phyloP scores from a whole-genome alignment of 805 yeast genomes.

The Candida namnaoensis region DNA sequence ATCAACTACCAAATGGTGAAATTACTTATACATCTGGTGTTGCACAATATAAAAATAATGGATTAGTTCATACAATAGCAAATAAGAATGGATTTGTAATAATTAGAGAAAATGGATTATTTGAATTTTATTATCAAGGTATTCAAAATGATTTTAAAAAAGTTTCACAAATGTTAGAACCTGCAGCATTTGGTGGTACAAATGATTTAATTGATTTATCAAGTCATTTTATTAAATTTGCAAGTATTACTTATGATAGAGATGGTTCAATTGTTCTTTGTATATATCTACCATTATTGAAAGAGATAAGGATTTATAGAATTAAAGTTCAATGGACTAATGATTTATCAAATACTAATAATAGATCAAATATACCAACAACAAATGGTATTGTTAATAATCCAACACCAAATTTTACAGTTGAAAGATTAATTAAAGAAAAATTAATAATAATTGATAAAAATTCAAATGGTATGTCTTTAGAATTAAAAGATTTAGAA shows the following conservation, averaged over 20 bases:
- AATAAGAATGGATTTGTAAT: slow-evolving; percentile 67
- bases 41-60: slow-evolving; percentile 48
- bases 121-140: slow-evolving; percentile 49
- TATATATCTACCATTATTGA: slow-evolving; percentile 27
- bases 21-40: slow-evolving; percentile 45
- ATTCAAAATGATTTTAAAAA: slow-evolving; percentile 53
- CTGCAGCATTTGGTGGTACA: not conserved
- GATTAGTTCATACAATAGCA: slow-evolving; percentile 59
- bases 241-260: slow-evolving; percentile 44
- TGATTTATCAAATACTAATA: slow-evolving; percentile 24
- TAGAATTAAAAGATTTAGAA: slow-evolving; percentile 26
- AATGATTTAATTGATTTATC: slow-evolving; percentile 11
- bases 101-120: slow-evolving; percentile 52
- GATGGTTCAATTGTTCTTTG: slow-evolving; percentile 37
- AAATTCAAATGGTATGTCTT: slow-evolving; percentile 16
- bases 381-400: slow-evolving; percentile 1
- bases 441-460: slow-evolving; percentile 14
- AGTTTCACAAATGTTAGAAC: slow-evolving; percentile 21
- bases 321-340: slow-evolving; percentile 47
- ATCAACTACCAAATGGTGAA: slow-evolving; percentile 8
- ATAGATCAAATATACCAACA: slow-evolving; percentile 25
- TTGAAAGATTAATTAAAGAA: slow-evolving; percentile 22
- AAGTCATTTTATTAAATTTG: slow-evolving; percentile 18
- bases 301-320: slow-evolving; percentile 30
- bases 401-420: slow-evolving; percentile 25